Evolutionary conservation across 2,329 filamentous ascomycete genomes (phyloP), one percentile per base, ranked within the genome.

Genomic region (Teratosphaeria epicoccoides): DNA sequence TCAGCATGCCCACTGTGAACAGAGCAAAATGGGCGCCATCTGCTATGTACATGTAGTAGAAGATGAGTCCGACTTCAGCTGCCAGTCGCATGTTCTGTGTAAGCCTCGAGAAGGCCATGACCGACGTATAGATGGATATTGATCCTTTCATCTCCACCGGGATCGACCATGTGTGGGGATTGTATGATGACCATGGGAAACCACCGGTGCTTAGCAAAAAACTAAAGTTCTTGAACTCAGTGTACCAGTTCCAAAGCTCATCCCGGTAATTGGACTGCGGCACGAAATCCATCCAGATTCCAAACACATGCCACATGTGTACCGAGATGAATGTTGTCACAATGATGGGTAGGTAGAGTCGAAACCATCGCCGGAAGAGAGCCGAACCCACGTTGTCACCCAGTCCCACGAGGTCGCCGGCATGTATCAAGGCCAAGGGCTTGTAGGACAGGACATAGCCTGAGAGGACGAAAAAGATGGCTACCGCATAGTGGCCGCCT

Each of bases 211-310:
- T 76, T 68, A 80, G 86, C 37, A 84, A 63, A 62, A 83, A 86
- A 66, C 77, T 85, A 68, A 83, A 85, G 64, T 84, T 84, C 63
- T 85, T 86, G 62, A 79, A 71, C 62, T 85, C 79, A 54, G 61
- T 63, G 50, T 75, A 73, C 71, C 71, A 73, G 33, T 67, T 71
- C 70, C 74, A 78, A 1, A 80, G 54, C 58, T 82, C 79, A 10
- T 73, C 74, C 6, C 62, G 54, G 59, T 75, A 73, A 26, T 58
- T 76, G 4, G 56, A 56, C 53, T 76, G 65, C 10, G 67, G 57
- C 33, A 12, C 68, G 22, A 66, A 66, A 48, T 58, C 56, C n/a
- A 70, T 67, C 6, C 70, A 67, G 51, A 78, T 68, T 5, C 73
- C 73, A 33, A 81, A 73, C 0, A 76, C 55, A 58, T 84, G 79